Conservation (phyloP, 805 yeast genomes). For the Priceomyces haplophilus region DNA sequence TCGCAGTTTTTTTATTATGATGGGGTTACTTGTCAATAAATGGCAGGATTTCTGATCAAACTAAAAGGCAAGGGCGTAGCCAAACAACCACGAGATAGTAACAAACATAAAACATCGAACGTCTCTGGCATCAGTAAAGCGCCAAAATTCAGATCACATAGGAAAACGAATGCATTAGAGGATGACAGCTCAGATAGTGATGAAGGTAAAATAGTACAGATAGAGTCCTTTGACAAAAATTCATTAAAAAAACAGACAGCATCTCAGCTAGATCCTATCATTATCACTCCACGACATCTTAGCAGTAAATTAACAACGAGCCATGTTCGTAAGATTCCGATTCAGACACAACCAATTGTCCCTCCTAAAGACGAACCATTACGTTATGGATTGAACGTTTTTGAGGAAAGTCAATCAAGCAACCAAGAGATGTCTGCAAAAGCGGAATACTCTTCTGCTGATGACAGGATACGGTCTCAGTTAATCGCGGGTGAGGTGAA, state of each 20-base stretch:
- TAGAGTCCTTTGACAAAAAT: slow-evolving; percentile 23
- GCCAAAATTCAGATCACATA: neutral
- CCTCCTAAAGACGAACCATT: slow-evolving; percentile 7
- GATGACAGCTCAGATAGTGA: slow-evolving; percentile 18
- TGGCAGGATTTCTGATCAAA: slow-evolving; percentile 23
- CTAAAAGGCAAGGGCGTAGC: slow-evolving; percentile 14
- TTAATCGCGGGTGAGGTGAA: slow-evolving; percentile 7
- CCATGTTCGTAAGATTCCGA: slow-evolving; percentile 2
- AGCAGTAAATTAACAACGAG: slow-evolving; percentile 4
- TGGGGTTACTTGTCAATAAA: too few species aligned
- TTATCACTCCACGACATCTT: slow-evolving; percentile 18
- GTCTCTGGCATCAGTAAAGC: slow-evolving; percentile 1
- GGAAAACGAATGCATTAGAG: slow-evolving; percentile 3
- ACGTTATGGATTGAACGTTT: slow-evolving; percentile 17
- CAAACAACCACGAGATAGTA: slow-evolving; percentile 5
- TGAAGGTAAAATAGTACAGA: slow-evolving; percentile 14
- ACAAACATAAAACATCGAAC: neutral
- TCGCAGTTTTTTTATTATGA: too few species aligned
- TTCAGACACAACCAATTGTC: slow-evolving; percentile 8
- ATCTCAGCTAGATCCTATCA: slow-evolving; percentile 10
- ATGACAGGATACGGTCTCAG: slow-evolving; percentile 6
- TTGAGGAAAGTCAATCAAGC: slow-evolving; percentile 1
- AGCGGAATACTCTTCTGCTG: slow-evolving; percentile 1
- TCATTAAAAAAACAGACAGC: neutral
- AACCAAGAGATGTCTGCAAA: neutral